Base-by-base conservation (phyloP, 1,139 yeast genomes). In the Candida neerlandica region DNA sequence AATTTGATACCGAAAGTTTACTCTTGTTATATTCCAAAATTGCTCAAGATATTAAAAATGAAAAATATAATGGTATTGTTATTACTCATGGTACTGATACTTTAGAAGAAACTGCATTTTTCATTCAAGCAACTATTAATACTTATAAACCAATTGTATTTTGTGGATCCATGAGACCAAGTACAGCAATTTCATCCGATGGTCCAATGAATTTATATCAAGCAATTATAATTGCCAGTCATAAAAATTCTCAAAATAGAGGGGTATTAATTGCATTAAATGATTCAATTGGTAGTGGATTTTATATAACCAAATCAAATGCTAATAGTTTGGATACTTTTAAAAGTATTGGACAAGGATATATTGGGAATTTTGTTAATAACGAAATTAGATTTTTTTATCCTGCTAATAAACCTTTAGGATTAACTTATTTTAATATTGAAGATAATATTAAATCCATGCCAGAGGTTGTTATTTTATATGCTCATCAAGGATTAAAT, bases 11-110 rank as follows among this genome's bases (percentile, higher is more conserved):
- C 16, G 58, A 63, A 1, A 76, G 75, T 48, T 62, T 75, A 42
- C 53, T 70, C 29, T 49, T 51, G 35, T 62, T 76, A 34, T 62
- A 71, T 46, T 67, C 78, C 50, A 73, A 77, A 51, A 81, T 82
- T 16, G 56, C 60, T 19, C 72, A 72, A 48, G 78, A 73, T 53
- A 66, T 79, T 51, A 71, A 69, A 41, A 71, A 78, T 3, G 27
- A 23, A 6, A 23, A 23, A 23, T 80, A 79, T 51, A 80, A 77
- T 57, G 82, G 81, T n/a, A 65, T 77, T 6, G 89, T 85, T 27
- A 80, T 85, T 39, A 85, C 89, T 1, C 90, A 85, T 61, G 90
- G 90, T 12, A 85, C 90, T 2, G 90, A 85, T 60, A 83, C 89
- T 2, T 71, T 84, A 69, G 86, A 86, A 51, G 90, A 85, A 62